phyloP scores from a whole-genome alignment of 1,284 basidiomycete genomes.

The Grifola frondosa region DNA sequence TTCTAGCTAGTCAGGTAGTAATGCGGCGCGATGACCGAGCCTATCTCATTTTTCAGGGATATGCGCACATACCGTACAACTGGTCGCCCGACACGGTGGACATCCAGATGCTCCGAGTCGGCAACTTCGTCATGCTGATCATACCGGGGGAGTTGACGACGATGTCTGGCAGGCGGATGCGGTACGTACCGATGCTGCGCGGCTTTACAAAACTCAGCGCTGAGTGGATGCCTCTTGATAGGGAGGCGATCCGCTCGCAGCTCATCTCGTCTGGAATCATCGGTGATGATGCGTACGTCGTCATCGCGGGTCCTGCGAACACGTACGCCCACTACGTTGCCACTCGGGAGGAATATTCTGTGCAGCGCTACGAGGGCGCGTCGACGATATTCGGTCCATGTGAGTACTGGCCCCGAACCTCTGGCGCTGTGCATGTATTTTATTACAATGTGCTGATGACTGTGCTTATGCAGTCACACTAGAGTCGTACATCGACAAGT shows the following conservation, averaged over 20 bases:
- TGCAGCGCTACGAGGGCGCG: constrained; percentile 82
- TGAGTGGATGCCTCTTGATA: no score
- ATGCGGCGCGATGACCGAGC: constrained; percentile 2
- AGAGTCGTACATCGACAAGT: constrained; percentile 80
- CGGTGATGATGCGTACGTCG: constrained; percentile 67
- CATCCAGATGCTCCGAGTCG: constrained; percentile 79
- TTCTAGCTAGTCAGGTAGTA: constrained; percentile 7
- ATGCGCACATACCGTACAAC: constrained; percentile 65
- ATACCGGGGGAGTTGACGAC: constrained; percentile 72
- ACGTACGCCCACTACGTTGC: constrained; percentile 78
- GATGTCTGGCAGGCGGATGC: constrained; percentile 49
- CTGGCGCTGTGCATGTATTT: neutral
- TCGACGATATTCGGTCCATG: constrained; percentile 79
- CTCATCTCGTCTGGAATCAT: constrained; percentile 66
- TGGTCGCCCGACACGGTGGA: constrained; percentile 80
- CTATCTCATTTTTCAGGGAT: constrained; percentile 44
- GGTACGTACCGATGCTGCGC: constrained; percentile 27
- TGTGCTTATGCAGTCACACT: constrained; percentile 52
- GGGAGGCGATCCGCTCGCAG: constrained; percentile 60
- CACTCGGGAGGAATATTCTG: constrained; percentile 72
- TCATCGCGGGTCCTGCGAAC: constrained; percentile 78
- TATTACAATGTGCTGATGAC: neutral
- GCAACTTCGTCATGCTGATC: constrained; percentile 75
- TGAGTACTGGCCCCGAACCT: constrained; percentile 35
- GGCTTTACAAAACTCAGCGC: no score